Conservation (phyloP, 345 rosid species). For the Balakata baccata region DNA sequence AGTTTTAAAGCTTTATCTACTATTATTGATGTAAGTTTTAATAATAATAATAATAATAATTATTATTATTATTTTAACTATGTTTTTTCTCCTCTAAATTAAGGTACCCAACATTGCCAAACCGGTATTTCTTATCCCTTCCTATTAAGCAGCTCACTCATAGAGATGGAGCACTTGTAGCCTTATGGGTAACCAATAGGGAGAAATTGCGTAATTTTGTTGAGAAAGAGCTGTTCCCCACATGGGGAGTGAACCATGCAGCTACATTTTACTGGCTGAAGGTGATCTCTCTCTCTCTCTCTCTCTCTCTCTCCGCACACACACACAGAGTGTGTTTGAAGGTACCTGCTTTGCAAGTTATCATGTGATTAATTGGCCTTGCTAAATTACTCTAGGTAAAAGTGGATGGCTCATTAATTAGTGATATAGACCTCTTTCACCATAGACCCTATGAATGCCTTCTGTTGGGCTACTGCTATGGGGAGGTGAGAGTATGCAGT, state of each 20-base stretch:
- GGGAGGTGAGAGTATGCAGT: constrained; percentile 38
- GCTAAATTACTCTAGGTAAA: constrained; percentile 53
- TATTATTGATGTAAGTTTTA: not conserved
- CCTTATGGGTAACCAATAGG: constrained; percentile 90
- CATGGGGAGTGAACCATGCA: constrained; percentile 62
- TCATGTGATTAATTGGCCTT: constrained; percentile 14
- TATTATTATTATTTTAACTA: not conserved
- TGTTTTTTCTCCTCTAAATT: constrained; percentile 11
- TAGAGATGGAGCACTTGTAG: constrained; percentile 72
- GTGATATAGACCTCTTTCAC: constrained; percentile 77
- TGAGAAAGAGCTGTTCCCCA: constrained; percentile 69
- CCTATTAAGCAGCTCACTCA: constrained; percentile 74
- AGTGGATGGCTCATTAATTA: constrained; percentile 67
- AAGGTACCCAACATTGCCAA: constrained; percentile 90
- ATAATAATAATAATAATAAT: too few species aligned
- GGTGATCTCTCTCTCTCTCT: constrained; percentile 36
- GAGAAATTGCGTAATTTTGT: constrained; percentile 69
- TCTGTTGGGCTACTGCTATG: constrained; percentile 55
- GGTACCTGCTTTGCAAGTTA: constrained; percentile 20
- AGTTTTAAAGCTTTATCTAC: not conserved
- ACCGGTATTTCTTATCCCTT: constrained; percentile 70
- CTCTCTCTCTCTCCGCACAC: constrained; percentile 1
- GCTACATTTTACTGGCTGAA: constrained; percentile 76
- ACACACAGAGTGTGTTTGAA: not conserved
- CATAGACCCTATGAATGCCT: constrained; percentile 93